Base-by-base conservation (phyloP, 495 filamentous ascomycete species). In the Monascus purpureus region DNA sequence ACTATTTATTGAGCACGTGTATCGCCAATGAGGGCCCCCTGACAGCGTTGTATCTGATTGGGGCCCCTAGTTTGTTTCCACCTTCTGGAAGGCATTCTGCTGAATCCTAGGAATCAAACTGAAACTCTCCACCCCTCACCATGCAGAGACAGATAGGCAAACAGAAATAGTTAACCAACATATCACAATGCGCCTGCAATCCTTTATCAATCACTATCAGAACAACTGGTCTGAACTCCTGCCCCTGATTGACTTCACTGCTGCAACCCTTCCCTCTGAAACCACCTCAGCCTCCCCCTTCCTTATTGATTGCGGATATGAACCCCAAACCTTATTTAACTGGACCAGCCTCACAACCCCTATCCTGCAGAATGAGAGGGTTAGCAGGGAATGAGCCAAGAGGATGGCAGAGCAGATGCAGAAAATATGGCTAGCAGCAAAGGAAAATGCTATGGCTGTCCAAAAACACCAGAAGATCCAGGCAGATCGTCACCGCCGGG, bases 91-190 rank as follows among this genome's bases (percentile, higher is more conserved):
- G 8, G 15, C 32, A 12, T 18, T 41, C 4, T n/a, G 8, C 14
- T 24, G 12, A 18, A 12, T 5, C 13, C 32, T 34, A 11, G 8
- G 32, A 1, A 37, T 43, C 9, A n/a, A 30, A 2, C 9, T 12
- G 4, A 28, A 27, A 16, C 30, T 52, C 2, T 51, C 42, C 11
- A 49, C 49, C 0, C 46, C 46, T 0, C 47, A 39, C 18, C 40
- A 61, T 19, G 41, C 49, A 0, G 24, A 53, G 27, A 55, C 47
- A 1, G 39, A 57, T 41, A 38, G 46, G 0, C 41, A 55, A 17
- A 55, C 47, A 0, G 47, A 61, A 24, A 19, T n/a, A 4, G 13
- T 26, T 3, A 55, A 50, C 30, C 18, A 41, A 4, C 15, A 20
- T 8, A 1, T 58, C 6, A 36, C 56, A 31, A 30, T 44, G 6